phyloP scores from a whole-genome alignment of 352 stramenopile genomes.

The Globisporangium parvum region DNA sequence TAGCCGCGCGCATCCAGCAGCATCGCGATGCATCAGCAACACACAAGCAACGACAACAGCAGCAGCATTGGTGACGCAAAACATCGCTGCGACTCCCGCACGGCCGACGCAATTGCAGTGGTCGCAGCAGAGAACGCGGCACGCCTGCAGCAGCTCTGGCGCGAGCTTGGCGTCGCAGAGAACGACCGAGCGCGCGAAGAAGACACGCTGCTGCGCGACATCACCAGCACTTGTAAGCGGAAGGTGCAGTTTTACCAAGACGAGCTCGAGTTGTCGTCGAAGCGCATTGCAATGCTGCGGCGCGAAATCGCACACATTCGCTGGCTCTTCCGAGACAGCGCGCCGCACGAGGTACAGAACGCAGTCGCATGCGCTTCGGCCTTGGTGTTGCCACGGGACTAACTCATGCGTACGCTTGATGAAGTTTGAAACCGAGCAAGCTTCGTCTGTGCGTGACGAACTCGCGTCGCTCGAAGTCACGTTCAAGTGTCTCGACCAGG shows the following conservation, averaged over 20 bases:
- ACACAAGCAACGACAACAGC: background rate
- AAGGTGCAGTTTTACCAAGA: conserved; percentile 13
- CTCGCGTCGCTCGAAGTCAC: conserved; percentile 32
- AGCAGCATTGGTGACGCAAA: background rate
- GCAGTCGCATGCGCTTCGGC: background rate
- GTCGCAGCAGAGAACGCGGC: conserved; percentile 9
- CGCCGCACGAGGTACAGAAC: conserved; percentile 18
- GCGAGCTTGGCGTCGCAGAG: conserved; percentile 20
- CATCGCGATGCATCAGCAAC: background rate
- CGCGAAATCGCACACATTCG: conserved; percentile 29
- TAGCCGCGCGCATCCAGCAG: too few relatives aligned
- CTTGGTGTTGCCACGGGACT: conserved; percentile 1
- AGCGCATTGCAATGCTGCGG: conserved; percentile 20
- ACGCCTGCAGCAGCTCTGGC: conserved; percentile 29
- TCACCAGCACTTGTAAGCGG: conserved; percentile 1
- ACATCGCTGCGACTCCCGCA: background rate
- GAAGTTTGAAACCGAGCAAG: conserved; percentile 7
- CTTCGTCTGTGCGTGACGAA: conserved; percentile 21
- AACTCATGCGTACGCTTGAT: background rate
- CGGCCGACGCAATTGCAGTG: background rate
- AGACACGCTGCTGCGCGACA: conserved; percentile 7
- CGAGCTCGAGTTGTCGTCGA: conserved; percentile 18
- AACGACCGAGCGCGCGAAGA: conserved; percentile 26
- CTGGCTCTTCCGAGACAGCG: conserved; percentile 24
- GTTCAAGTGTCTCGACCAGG: conserved; percentile 32